These are phyloP conservation scores for Solanum habrochaites DNA, from an alignment of 257 asterid species.

Conservation along the genomic window DNA sequence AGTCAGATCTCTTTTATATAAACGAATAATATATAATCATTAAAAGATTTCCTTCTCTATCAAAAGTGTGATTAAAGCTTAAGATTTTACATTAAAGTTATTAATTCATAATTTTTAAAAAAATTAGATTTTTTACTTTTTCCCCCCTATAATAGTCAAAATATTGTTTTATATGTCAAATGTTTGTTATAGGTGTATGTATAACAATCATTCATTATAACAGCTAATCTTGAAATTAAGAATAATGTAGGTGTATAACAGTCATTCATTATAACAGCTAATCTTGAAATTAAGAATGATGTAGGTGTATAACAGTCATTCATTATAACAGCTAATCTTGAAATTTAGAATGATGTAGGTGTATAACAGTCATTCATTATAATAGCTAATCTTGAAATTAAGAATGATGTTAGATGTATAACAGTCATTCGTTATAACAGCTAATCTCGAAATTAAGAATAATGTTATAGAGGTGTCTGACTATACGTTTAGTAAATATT, in stretches of 20 bases:
- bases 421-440: background rate
- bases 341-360: background rate
- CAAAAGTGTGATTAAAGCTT: background rate
- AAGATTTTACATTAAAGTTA: background rate
- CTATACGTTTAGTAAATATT: background rate
- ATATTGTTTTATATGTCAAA: background rate
- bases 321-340: background rate
- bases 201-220: background rate
- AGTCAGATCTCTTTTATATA: background rate
- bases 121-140: too few relatives aligned
- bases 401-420: background rate
- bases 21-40: background rate
- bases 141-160: background rate
- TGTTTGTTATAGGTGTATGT: background rate
- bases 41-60: background rate
- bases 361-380: background rate
- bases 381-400: background rate
- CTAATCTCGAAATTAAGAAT: background rate
- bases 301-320: background rate
- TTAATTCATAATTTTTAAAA: background rate
- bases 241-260: background rate
- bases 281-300: background rate
- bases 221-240: background rate
- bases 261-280: background rate
- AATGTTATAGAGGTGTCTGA: background rate